Evolutionary conservation across 2,329 filamentous ascomycete genomes (phyloP).

Genomic region (Cladobotryum protrusum): DNA sequence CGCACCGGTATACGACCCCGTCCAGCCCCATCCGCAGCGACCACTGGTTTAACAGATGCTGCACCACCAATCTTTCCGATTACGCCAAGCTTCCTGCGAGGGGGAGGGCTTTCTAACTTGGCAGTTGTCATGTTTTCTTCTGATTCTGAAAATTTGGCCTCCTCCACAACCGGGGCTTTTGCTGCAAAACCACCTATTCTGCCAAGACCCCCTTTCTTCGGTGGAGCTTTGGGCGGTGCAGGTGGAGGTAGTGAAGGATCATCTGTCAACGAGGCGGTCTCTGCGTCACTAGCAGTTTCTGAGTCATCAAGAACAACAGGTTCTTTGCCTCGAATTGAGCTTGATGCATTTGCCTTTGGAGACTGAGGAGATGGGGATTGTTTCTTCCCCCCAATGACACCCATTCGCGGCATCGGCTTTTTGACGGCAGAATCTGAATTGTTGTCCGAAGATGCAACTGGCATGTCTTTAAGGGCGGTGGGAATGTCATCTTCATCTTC

Average conservation of each 20-base stretch:
- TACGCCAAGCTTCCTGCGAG: conserved; percentile 25
- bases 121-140: conserved; percentile 7
- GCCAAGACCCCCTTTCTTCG: conserved; percentile 31
- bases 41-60: neutral
- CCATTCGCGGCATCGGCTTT: conserved; percentile 23
- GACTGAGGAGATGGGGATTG: conserved; percentile 17
- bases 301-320: conserved; percentile 20
- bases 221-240: conserved; percentile 17
- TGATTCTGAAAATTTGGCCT: conserved; percentile 4
- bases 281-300: conserved; percentile 36
- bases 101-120: conserved; percentile 7
- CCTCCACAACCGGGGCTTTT: conserved; percentile 14
- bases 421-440: conserved; percentile 15
- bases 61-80: conserved; percentile 27
- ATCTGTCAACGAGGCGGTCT: conserved; percentile 20
- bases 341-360: conserved; percentile 11
- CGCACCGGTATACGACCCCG: conserved; percentile 18
- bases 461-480: conserved; percentile 15
- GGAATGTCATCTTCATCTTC: conserved; percentile 25
- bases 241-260: conserved; percentile 14
- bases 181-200: conserved; percentile 33
- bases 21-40: conserved; percentile 12
- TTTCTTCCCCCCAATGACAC: conserved; percentile 30
- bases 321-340: conserved; percentile 7
- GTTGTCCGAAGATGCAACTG: conserved; percentile 11